Evolutionary conservation across 768 basidiomycete genomes (phyloP).

Genomic region (Suillus sp.): DNA sequence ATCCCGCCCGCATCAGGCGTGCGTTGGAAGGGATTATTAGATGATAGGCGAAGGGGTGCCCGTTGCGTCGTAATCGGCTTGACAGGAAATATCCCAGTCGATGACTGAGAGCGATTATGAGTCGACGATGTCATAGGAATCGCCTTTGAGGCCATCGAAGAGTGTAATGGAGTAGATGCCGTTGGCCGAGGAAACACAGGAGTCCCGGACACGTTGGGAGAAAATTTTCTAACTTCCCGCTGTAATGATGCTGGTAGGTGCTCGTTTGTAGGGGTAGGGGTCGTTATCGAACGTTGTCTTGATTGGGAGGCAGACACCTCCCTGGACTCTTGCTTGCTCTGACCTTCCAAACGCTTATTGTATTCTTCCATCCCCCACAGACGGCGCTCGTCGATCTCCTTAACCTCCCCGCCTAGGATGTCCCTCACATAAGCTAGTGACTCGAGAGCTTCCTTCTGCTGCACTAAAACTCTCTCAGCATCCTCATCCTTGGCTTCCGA

Average conservation of each 20-base stretch:
- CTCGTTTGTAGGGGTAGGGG: conserved; percentile 35
- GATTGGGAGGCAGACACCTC: conserved; percentile 33
- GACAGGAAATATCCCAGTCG: conserved; percentile 7
- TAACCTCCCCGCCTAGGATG: conserved; percentile 56
- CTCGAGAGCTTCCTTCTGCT: conserved; percentile 66
- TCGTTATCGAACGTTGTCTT: conserved; percentile 45
- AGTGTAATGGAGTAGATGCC: conserved; percentile 13
- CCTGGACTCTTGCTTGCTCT: conserved; percentile 27
- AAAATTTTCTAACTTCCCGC: conserved; percentile 22
- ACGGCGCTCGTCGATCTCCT: conserved; percentile 64
- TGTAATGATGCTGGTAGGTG: conserved; percentile 14
- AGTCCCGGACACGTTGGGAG: conserved; percentile 17
- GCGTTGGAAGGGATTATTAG: conserved; percentile 34
- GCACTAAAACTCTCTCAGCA: conserved; percentile 42
- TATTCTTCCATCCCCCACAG: conserved; percentile 58
- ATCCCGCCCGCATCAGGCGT: conserved; percentile 17
- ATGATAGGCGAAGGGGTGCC: conserved; percentile 28
- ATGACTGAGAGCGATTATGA: conserved; percentile 23
- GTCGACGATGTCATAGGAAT: conserved; percentile 9
- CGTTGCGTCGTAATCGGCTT: conserved; percentile 23
- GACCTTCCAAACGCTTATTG: conserved; percentile 38
- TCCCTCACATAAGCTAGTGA: conserved; percentile 79
- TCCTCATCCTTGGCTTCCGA: conserved; percentile 45
- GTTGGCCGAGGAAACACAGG: conserved; percentile 24
- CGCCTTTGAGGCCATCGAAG: conserved; percentile 14